These are phyloP conservation scores for Baudoinia panamericana DNA, from an alignment of 495 filamentous ascomycete species.

Conservation along the genomic window DNA sequence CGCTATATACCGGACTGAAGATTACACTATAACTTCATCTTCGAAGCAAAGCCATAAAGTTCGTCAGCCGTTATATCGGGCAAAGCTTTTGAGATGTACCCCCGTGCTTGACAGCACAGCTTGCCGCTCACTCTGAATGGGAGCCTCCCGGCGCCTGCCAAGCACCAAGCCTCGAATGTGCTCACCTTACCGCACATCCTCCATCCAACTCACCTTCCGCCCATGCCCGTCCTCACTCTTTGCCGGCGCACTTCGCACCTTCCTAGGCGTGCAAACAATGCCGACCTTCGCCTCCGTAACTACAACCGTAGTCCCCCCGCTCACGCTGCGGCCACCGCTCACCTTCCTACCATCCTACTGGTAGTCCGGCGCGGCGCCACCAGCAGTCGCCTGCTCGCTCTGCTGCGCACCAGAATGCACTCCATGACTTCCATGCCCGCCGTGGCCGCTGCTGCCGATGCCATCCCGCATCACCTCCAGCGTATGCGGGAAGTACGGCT, in stretches of 20 bases:
- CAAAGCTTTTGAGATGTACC: too few species aligned
- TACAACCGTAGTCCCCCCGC: background rate
- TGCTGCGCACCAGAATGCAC: background rate
- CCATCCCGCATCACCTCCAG: conserved; percentile 32
- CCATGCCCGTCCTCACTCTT: background rate
- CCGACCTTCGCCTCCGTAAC: conserved; percentile 3
- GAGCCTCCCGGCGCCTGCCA: too few species aligned
- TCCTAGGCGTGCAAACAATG: conserved; percentile 2
- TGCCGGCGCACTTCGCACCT: background rate
- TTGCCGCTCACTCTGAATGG: too few species aligned
- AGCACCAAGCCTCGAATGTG: too few species aligned
- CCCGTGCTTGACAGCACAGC: too few species aligned
- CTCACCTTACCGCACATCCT: background rate
- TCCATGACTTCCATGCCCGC: background rate
- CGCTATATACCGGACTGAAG: too few species aligned
- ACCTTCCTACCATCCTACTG: conserved; percentile 5
- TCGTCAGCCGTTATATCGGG: too few species aligned
- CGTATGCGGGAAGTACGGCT: conserved; percentile 36
- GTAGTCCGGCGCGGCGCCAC: conserved; percentile 1
- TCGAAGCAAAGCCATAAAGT: too few species aligned
- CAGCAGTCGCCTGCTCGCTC: background rate
- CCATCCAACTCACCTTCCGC: conserved; percentile 1
- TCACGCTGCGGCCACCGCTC: background rate
- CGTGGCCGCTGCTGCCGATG: background rate
- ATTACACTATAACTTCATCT: too few species aligned